These are phyloP conservation scores for Aspergillus cejpii DNA, from an alignment of 2,329 filamentous ascomycete genomes.

Conservation along the genomic window DNA sequence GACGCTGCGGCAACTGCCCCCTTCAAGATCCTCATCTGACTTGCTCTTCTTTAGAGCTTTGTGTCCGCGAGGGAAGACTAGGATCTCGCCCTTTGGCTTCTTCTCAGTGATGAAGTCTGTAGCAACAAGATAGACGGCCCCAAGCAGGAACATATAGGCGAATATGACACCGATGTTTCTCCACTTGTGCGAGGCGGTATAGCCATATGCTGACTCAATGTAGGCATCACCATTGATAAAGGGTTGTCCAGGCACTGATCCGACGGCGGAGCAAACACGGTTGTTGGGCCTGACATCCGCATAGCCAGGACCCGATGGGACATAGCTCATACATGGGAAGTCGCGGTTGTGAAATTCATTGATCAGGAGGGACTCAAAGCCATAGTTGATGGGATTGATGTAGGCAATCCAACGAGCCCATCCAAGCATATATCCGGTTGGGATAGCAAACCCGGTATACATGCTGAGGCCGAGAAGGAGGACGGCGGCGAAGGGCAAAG, in stretches of 20 bases:
- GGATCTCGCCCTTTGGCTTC: constrained; percentile 8
- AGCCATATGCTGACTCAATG: constrained; percentile 49
- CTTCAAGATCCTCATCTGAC: constrained; percentile 3
- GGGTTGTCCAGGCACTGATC: constrained; percentile 47
- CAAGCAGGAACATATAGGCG: constrained; percentile 55
- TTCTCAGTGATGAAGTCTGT: constrained; percentile 38
- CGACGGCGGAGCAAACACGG: constrained; percentile 52
- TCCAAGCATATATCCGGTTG: constrained; percentile 55
- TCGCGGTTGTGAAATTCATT: constrained; percentile 68
- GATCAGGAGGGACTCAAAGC: constrained; percentile 72
- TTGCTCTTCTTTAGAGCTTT: neutral
- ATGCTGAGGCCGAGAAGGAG: constrained; percentile 38
- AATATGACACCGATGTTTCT: constrained; percentile 61
- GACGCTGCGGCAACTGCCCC: neutral
- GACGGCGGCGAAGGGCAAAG: constrained; percentile 48
- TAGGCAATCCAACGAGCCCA: constrained; percentile 79
- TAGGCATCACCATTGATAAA: constrained; percentile 57
- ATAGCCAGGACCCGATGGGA: constrained; percentile 41
- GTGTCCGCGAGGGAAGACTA: constrained; percentile 10
- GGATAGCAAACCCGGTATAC: constrained; percentile 41
- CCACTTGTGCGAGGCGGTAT: constrained; percentile 56
- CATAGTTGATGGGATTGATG: constrained; percentile 68
- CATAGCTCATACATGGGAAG: constrained; percentile 45
- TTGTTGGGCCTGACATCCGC: constrained; percentile 24
- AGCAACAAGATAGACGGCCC: constrained; percentile 48